Evolutionary conservation across 192 early-diverging fungal species (phyloP).

Genomic region (Backusella macrospora): DNA sequence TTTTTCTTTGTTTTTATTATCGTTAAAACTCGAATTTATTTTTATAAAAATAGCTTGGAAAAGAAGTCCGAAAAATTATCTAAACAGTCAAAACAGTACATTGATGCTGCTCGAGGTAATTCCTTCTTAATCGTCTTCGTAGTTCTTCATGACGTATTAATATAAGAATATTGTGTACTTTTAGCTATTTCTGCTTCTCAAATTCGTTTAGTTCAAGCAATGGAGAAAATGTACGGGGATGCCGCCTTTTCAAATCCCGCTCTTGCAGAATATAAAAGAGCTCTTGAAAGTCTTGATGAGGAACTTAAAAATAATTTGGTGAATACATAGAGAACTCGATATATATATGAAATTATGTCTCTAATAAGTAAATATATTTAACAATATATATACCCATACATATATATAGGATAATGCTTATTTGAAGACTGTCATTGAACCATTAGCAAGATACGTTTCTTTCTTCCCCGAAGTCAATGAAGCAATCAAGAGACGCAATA

Average conservation of each 20-base stretch:
- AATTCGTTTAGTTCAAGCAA: conserved; percentile 79
- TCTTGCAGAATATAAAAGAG: conserved; percentile 83
- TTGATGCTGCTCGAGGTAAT: conserved; percentile 75
- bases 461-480: conserved; percentile 94
- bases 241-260: conserved; percentile 70
- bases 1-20: background rate
- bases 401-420: conserved; percentile 72
- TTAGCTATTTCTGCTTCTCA: conserved; percentile 87
- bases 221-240: conserved; percentile 89
- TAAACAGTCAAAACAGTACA: conserved; percentile 90
- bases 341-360: background rate
- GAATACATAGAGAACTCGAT: conserved; percentile 17
- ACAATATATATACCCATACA: background rate
- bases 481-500: conserved; percentile 83
- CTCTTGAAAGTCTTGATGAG: conserved; percentile 79
- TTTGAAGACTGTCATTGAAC: conserved; percentile 83
- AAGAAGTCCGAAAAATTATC: conserved; percentile 77
- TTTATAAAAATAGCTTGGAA: conserved; percentile 66
- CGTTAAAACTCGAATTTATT: background rate
- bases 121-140: too few species aligned
- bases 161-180: background rate
- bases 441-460: conserved; percentile 78
- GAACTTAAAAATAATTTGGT: conserved; percentile 79
- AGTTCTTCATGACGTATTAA: background rate
- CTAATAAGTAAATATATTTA: background rate